A percentile compares a stretch with the other conserved stretches of the same genome.
These are phyloP conservation scores for Cnidoscolus chayamansa DNA, from an alignment of 441 rosid genomes.

Conservation along the genomic window DNA sequence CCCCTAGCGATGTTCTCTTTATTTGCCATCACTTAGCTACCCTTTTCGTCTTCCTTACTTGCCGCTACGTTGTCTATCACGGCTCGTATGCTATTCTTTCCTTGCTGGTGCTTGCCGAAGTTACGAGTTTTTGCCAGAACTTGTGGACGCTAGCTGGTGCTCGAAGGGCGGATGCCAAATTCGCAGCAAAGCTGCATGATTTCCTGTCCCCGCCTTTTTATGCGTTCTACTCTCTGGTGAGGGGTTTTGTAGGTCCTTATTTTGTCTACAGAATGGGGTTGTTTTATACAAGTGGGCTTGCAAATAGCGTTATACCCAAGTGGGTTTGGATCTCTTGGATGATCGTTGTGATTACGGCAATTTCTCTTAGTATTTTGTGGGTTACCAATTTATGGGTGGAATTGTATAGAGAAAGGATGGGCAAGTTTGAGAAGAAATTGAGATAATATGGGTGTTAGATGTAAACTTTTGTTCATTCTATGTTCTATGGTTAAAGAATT, in stretches of 20 bases:
- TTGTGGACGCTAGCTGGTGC: conserved; percentile 67
- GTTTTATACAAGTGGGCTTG: conserved; percentile 51
- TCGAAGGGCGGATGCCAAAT: conserved; percentile 41
- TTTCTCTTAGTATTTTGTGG: conserved; percentile 72
- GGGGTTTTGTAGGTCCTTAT: conserved; percentile 64
- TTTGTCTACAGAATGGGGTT: conserved; percentile 58
- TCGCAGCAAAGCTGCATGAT: conserved; percentile 48
- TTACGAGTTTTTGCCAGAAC: conserved; percentile 86
- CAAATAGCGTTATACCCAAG: conserved; percentile 58
- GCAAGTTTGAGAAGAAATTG: conserved; percentile 39
- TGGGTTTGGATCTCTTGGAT: conserved; percentile 94
- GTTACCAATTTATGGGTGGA: conserved; percentile 66
- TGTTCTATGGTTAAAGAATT: not conserved
- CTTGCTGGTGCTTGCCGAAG: conserved; percentile 72
- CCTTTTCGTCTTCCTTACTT: conserved; percentile 78
- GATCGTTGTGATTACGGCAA: conserved; percentile 53
- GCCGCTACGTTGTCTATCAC: conserved; percentile 59
- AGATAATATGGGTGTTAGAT: conserved; percentile 20
- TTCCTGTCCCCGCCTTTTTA: conserved; percentile 64
- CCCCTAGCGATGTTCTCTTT: conserved; percentile 69
- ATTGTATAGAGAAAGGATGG: conserved; percentile 41
- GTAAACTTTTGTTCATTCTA: not conserved
- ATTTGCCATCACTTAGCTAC: conserved; percentile 82
- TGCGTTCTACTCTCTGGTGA: conserved; percentile 54
- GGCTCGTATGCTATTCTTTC: conserved; percentile 69